Conservation (phyloP, 768 basidiomycete genomes). For the Kwoniella bestiolae region DNA sequence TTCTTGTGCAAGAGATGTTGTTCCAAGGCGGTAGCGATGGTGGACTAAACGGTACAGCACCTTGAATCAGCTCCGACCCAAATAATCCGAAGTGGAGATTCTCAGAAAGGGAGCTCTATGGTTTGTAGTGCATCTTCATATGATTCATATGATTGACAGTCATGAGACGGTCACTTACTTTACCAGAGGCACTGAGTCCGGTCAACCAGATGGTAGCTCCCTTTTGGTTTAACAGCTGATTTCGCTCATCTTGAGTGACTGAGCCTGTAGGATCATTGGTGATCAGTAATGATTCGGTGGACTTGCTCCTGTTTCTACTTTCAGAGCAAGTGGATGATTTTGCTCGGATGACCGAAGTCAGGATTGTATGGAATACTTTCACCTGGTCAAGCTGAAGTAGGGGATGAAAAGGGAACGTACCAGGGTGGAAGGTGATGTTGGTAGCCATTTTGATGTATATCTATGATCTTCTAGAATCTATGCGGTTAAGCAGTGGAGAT, state of each 20-base stretch:
- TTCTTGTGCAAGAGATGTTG: conserved; percentile 86
- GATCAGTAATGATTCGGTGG: too few relatives aligned
- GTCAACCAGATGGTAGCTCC: conserved; percentile 97
- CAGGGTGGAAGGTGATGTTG: conserved; percentile 61
- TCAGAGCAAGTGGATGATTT: too few relatives aligned
- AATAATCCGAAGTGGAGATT: too few relatives aligned
- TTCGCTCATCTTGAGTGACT: conserved; percentile 71
- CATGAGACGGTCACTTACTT: conserved; percentile 66
- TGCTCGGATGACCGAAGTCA: too few relatives aligned
- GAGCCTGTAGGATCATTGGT: conserved; percentile 70
- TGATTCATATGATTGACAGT: too few relatives aligned
- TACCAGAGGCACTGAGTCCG: conserved; percentile 91
- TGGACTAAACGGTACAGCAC: too few relatives aligned
- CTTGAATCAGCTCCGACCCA: too few relatives aligned
- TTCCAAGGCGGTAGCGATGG: conserved; percentile 94
- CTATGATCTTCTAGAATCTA: not conserved
- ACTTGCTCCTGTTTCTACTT: too few relatives aligned
- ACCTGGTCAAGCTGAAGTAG: too few relatives aligned
- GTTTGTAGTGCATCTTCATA: too few relatives aligned
- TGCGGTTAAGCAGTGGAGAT: not conserved
- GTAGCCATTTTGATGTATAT: conserved; percentile 52
- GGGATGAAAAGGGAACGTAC: conserved; percentile 32
- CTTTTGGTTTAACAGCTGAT: conserved; percentile 70
- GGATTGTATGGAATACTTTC: too few relatives aligned
- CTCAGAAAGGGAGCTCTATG: too few relatives aligned